A percentile compares a stretch with the other conserved stretches of the same genome.
Evolutionary conservation across 1,284 basidiomycete genomes (phyloP).

Genomic region (Austroboletus olivaceoglutinosus): DNA sequence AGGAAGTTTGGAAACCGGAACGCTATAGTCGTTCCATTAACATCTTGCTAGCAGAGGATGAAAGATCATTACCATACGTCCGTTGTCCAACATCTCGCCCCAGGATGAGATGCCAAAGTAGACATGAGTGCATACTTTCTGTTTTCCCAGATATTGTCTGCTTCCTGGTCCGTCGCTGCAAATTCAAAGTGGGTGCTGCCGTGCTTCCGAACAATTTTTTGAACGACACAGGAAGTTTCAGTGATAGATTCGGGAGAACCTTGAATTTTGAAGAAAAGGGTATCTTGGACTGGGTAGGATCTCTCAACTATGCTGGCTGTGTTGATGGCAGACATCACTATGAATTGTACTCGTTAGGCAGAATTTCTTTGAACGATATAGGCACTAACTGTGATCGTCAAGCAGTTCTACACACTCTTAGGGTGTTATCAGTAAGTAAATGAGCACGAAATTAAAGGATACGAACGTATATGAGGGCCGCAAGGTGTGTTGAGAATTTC

Average conservation of each 20-base stretch:
- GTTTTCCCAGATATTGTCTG: constrained; percentile 83
- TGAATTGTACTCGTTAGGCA: not conserved
- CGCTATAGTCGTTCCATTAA: constrained; percentile 43
- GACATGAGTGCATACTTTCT: constrained; percentile 83
- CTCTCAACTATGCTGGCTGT: constrained; percentile 52
- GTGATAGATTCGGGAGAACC: constrained; percentile 63
- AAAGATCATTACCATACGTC: constrained; percentile 68
- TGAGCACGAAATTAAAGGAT: not conserved
- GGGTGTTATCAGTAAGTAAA: constrained; percentile 22
- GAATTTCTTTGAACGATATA: not conserved
- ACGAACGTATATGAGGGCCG: constrained; percentile 57
- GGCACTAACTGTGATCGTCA: constrained; percentile 60
- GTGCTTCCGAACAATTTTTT: constrained; percentile 64
- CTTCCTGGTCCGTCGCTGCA: constrained; percentile 74
- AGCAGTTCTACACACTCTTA: constrained; percentile 81
- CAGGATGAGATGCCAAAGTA: constrained; percentile 63
- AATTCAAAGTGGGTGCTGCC: constrained; percentile 73
- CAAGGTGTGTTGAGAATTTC: constrained; percentile 71
- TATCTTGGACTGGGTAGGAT: constrained; percentile 71
- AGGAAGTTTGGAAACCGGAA: constrained; percentile 73
- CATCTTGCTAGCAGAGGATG: constrained; percentile 15
- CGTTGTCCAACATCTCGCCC: constrained; percentile 77
- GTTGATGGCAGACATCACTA: constrained; percentile 82
- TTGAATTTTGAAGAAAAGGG: constrained; percentile 90
- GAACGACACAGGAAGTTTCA: constrained; percentile 58